Evolutionary conservation across 129 eudicot species (phyloP).

Genomic region (Flaveria linearis): DNA sequence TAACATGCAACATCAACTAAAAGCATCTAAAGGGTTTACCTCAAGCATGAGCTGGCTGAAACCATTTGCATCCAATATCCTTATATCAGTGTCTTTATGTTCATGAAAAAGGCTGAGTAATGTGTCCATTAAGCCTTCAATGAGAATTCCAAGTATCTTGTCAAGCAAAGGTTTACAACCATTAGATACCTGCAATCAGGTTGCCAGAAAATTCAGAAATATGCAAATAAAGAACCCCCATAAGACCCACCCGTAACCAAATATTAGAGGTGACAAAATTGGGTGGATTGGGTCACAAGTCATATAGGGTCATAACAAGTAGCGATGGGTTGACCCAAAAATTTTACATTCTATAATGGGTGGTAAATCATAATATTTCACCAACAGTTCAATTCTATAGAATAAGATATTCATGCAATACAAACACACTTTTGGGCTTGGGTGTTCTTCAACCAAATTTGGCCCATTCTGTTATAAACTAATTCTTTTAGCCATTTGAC

Average conservation of each 20-base stretch:
- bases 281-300: slow-evolving; percentile 5
- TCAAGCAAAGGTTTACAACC: slow-evolving; percentile 93
- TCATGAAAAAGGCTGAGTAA: slow-evolving; percentile 88
- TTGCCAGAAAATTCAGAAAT: neutral
- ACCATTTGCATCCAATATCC: slow-evolving; percentile 85
- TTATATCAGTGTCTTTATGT: slow-evolving; percentile 65
- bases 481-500: slow-evolving; percentile 1
- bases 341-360: neutral
- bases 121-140: slow-evolving; percentile 89
- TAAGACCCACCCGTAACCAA: neutral
- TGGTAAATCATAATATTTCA: neutral
- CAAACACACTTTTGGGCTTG: neutral
- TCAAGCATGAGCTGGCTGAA: slow-evolving; percentile 98
- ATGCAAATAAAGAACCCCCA: neutral
- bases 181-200: slow-evolving; percentile 68
- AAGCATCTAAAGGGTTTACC: slow-evolving; percentile 47
- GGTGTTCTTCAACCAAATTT: neutral
- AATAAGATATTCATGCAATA: neutral
- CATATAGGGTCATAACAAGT: neutral
- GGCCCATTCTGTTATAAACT: neutral
- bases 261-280: neutral
- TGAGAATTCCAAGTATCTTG: slow-evolving; percentile 77
- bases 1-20: slow-evolving; percentile 20
- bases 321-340: neutral
- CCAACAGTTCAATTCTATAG: too few species aligned